These are phyloP conservation scores for Penicillium polonicum DNA, from an alignment of 2,329 filamentous ascomycete species.

Conservation along the genomic window DNA sequence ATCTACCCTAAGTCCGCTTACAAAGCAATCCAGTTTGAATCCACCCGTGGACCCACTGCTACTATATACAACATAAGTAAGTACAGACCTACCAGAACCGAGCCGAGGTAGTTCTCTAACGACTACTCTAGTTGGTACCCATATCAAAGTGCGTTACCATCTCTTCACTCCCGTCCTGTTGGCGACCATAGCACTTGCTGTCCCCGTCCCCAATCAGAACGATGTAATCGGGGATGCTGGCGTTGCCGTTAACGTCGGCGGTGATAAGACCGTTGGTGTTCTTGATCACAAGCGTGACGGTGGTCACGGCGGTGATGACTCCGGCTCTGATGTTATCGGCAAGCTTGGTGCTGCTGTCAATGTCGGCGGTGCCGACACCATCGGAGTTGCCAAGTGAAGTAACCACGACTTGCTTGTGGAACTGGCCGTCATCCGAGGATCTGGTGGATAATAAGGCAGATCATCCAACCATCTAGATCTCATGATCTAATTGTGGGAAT, in stretches of 20 bases:
- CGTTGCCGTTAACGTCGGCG: not conserved
- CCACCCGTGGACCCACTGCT: too few species aligned
- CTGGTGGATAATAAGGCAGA: not conserved
- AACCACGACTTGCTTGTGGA: not conserved
- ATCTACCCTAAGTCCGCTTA: too few species aligned
- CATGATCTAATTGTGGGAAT: not conserved
- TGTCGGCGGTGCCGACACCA: not conserved
- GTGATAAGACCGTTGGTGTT: not conserved
- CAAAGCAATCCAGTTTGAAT: too few species aligned
- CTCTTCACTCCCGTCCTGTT: conserved; percentile 6
- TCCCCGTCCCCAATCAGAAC: not conserved
- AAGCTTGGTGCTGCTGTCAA: not conserved
- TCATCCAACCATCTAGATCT: not conserved
- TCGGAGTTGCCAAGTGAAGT: not conserved
- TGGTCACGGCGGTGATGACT: not conserved
- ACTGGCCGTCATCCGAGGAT: too few species aligned
- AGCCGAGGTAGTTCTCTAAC: not conserved
- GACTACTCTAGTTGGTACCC: not conserved
- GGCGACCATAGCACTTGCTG: conserved; percentile 7
- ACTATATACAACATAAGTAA: too few species aligned
- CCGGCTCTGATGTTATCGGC: not conserved
- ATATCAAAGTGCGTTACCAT: conserved; percentile 6
- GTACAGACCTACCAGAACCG: not conserved
- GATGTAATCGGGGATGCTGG: not conserved
- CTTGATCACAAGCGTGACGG: conserved; percentile 1